Percentiles rank a stretch among this genome's conserved stretches.
Conservation (phyloP, 2,329 filamentous ascomycete species). For the Lachnellula arida region DNA sequence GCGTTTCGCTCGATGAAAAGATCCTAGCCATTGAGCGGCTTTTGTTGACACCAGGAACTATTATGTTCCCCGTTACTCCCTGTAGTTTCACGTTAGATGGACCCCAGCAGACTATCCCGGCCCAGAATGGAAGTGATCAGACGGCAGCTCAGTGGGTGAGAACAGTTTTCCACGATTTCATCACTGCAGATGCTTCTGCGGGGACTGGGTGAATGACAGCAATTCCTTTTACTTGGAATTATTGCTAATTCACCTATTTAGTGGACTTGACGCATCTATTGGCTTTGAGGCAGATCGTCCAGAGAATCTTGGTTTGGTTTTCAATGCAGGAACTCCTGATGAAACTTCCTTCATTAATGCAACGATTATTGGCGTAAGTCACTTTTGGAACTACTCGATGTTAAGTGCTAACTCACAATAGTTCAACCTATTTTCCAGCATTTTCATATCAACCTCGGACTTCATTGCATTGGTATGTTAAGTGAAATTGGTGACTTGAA, state of each 20-base stretch:
- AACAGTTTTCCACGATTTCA: slow-evolving; percentile 20
- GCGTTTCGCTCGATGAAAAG: slow-evolving; percentile 12
- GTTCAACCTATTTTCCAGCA: background rate
- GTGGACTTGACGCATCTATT: slow-evolving; percentile 21
- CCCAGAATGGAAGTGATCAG: slow-evolving; percentile 7
- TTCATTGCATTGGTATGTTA: slow-evolving; percentile 10
- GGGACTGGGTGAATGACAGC: slow-evolving; percentile 12
- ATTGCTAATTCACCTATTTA: background rate
- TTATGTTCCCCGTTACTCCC: slow-evolving; percentile 12
- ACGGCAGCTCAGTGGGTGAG: slow-evolving; percentile 19
- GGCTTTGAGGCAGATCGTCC: slow-evolving; percentile 14
- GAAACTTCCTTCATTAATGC: slow-evolving; percentile 5
- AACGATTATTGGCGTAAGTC: slow-evolving; percentile 5
- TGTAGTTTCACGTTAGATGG: slow-evolving; percentile 10
- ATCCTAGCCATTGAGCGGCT: slow-evolving; percentile 13
- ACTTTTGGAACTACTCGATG: too few relatives aligned
- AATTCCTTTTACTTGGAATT: too few relatives aligned
- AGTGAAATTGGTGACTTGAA: background rate
- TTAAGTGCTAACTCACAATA: background rate
- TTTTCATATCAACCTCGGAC: slow-evolving; percentile 10
- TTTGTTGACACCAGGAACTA: slow-evolving; percentile 6
- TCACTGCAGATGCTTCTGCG: slow-evolving; percentile 11
- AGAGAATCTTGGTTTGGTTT: slow-evolving; percentile 17
- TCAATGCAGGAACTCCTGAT: slow-evolving; percentile 7
- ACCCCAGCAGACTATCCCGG: background rate